Conservation (phyloP, 208 protist species). For the Porcisia hertigi region DNA sequence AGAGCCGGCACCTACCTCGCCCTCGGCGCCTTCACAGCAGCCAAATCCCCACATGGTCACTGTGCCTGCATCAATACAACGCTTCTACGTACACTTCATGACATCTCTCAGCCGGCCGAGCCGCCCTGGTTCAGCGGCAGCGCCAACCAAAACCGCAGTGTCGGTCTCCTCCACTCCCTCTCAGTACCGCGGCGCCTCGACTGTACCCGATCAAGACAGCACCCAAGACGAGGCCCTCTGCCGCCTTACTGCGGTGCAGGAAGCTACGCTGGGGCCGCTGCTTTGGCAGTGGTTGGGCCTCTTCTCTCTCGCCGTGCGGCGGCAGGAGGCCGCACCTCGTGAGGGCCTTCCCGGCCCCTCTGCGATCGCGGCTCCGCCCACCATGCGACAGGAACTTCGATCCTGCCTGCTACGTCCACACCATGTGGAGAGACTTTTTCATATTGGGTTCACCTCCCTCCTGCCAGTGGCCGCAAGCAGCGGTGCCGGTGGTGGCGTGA, state of each 20-base stretch:
- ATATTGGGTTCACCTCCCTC: constrained; percentile 8
- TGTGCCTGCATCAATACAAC: background rate
- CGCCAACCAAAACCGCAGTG: background rate
- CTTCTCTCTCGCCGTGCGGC: constrained; percentile 4
- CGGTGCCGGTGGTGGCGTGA: background rate
- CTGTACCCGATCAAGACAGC: background rate
- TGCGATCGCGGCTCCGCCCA: background rate
- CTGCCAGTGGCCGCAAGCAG: background rate
- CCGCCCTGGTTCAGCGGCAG: background rate
- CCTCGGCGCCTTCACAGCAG: background rate
- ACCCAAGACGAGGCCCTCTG: constrained; percentile 11
- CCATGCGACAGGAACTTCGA: background rate
- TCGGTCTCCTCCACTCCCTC: background rate
- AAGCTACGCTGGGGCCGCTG: constrained; percentile 7
- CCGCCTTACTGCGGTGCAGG: constrained; percentile 8
- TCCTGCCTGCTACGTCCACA: background rate
- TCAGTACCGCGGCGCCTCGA: background rate
- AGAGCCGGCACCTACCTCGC: background rate
- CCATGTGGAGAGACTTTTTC: constrained; percentile 26
- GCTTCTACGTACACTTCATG: constrained; percentile 18
- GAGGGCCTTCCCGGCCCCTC: background rate
- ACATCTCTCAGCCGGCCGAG: background rate
- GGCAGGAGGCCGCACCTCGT: background rate
- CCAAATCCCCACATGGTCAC: background rate
- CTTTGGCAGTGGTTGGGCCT: constrained; percentile 35